Evolutionary conservation across 306 rosid genomes (phyloP).

Genomic region (Lotus japonicus): DNA sequence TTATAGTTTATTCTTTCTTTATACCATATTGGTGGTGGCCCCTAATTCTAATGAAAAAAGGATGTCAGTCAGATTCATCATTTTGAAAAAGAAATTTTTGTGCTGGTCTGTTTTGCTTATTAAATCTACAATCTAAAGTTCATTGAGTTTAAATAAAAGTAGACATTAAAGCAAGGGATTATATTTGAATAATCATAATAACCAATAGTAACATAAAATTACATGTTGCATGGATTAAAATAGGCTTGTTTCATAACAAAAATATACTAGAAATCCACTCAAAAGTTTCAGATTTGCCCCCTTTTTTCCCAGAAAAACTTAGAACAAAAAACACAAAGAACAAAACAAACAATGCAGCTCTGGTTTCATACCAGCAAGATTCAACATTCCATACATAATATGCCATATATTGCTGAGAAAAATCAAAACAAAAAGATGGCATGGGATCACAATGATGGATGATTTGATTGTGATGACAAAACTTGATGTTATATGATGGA

Average conservation of each 20-base stretch:
- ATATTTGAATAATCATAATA: not conserved
- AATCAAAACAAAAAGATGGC: constrained; percentile 6
- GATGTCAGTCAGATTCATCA: constrained; percentile 13
- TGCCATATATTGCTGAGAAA: not conserved
- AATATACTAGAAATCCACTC: constrained; percentile 12
- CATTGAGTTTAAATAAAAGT: not conserved
- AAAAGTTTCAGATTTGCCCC: constrained; percentile 34
- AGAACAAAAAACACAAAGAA: not conserved
- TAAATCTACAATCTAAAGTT: not conserved
- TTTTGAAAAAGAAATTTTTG: not conserved
- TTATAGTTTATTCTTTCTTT: constrained; percentile 7
- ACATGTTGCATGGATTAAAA: not conserved
- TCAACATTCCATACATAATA: not conserved
- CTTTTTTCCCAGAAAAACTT: not conserved
- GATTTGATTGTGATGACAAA: constrained; percentile 7
- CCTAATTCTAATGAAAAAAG: constrained; percentile 24
- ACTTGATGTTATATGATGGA: constrained; percentile 5
- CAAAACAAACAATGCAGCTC: constrained; percentile 23
- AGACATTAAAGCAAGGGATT: not conserved
- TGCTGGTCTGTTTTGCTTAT: not conserved
- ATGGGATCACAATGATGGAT: constrained; percentile 17
- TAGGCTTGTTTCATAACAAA: not conserved
- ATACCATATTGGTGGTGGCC: constrained; percentile 34
- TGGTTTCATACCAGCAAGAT: not conserved
- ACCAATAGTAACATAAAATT: too few relatives aligned